Conservation (phyloP, 1,284 basidiomycete species). For the Cryptococcus sp. region DNA sequence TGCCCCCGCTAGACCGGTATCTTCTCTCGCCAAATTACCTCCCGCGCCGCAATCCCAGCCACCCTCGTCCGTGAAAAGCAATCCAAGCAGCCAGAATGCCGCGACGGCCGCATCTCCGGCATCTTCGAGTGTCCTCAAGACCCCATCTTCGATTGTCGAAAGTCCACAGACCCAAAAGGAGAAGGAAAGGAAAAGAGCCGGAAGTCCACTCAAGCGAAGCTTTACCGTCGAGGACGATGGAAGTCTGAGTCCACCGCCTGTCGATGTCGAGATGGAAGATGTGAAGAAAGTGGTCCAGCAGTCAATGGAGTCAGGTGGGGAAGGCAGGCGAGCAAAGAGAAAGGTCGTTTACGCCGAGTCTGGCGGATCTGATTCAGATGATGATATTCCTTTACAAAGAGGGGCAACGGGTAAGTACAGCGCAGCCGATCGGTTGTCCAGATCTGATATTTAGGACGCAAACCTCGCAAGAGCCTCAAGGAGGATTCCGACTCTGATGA, state of each 20-base stretch:
- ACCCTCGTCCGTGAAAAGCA: constrained; percentile 8
- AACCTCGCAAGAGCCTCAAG: constrained; percentile 40
- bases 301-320: not conserved
- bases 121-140: constrained; percentile 19
- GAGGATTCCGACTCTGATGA: constrained; percentile 41
- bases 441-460: constrained; percentile 13
- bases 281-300: constrained; percentile 26
- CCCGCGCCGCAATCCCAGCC: not conserved
- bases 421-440: not conserved
- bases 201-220: constrained; percentile 16
- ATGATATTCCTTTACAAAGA: constrained; percentile 8
- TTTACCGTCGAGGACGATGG: constrained; percentile 5
- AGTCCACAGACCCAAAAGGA: constrained; percentile 20
- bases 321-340: constrained; percentile 37
- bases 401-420: constrained; percentile 3
- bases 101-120: constrained; percentile 10
- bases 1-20: constrained; percentile 7
- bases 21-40: constrained; percentile 4
- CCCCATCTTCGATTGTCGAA: constrained; percentile 28
- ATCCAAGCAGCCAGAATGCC: no score
- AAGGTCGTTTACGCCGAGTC: constrained; percentile 46
- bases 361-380: constrained; percentile 30
- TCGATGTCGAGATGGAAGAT: constrained; percentile 8
- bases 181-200: constrained; percentile 11
- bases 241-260: constrained; percentile 25